These are phyloP conservation scores for Mrakia gelida DNA, from an alignment of 768 basidiomycete genomes.

Conservation along the genomic window DNA sequence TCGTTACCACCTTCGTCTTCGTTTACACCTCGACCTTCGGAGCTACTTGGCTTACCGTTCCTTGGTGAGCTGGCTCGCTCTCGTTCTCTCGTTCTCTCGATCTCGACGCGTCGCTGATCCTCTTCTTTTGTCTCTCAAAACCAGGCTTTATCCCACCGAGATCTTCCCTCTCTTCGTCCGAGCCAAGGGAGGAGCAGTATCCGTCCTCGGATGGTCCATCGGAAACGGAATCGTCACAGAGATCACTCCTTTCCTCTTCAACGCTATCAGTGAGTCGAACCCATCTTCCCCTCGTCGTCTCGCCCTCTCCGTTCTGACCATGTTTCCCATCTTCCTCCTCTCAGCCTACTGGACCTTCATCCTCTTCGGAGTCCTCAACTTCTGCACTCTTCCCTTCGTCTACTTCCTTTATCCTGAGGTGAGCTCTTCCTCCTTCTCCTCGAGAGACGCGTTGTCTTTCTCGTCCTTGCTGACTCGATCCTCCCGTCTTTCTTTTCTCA, in stretches of 20 bases:
- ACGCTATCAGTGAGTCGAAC: conserved; percentile 33
- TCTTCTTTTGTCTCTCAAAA: too few relatives aligned
- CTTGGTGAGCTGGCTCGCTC: conserved; percentile 4
- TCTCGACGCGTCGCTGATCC: too few relatives aligned
- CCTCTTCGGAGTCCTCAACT: conserved; percentile 27
- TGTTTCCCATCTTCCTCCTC: not conserved
- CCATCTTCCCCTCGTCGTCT: conserved; percentile 29
- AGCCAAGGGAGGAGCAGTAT: conserved; percentile 34
- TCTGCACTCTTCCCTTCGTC: conserved; percentile 23
- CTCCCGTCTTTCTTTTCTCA: not conserved
- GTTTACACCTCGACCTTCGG: conserved; percentile 36
- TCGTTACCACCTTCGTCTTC: conserved; percentile 32
- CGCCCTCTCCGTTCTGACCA: not conserved
- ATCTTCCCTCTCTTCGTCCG: conserved; percentile 35
- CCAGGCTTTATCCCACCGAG: conserved; percentile 34
- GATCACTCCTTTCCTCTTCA: conserved; percentile 36
- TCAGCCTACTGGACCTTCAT: conserved; percentile 27
- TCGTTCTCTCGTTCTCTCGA: too few relatives aligned
- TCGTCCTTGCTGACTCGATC: not conserved
- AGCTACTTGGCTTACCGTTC: conserved; percentile 36
- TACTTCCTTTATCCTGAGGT: conserved; percentile 22
- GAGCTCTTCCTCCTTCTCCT: not conserved
- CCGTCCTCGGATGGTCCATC: conserved; percentile 32
- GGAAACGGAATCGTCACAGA: conserved; percentile 35
- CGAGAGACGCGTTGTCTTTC: not conserved